These are phyloP conservation scores for Xylaria hypoxylon DNA, from an alignment of 2,329 filamentous ascomycete species.

Conservation along the genomic window DNA sequence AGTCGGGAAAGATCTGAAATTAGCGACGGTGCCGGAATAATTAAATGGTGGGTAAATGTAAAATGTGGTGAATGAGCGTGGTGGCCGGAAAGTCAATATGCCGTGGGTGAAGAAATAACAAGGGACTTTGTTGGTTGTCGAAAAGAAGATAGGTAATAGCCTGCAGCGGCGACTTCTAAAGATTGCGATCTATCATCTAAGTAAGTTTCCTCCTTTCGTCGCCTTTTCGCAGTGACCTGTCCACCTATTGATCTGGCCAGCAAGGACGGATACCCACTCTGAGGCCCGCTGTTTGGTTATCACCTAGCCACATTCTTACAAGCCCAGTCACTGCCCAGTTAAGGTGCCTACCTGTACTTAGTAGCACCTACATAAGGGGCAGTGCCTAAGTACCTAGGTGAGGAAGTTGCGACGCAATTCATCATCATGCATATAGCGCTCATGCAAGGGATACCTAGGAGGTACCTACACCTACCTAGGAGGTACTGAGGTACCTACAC, in stretches of 20 bases:
- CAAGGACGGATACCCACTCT: constrained; percentile 25
- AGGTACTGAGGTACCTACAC: background rate
- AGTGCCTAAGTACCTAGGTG: too few species aligned
- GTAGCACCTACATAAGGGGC: too few species aligned
- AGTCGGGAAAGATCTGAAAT: constrained; percentile 2
- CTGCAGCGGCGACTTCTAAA: constrained; percentile 25
- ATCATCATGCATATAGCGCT: constrained; percentile 1
- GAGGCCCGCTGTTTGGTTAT: constrained; percentile 2
- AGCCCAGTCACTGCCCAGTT: too few species aligned
- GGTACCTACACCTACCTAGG: background rate
- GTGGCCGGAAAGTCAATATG: constrained; percentile 26
- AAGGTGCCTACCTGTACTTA: too few species aligned
- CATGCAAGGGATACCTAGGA: background rate
- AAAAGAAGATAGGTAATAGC: constrained; percentile 30
- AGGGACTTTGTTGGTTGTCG: constrained; percentile 21
- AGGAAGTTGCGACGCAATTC: constrained; percentile 24
- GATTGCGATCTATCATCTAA: constrained; percentile 35
- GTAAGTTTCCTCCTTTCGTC: too few species aligned
- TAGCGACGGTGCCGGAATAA: constrained; percentile 9
- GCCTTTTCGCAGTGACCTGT: constrained; percentile 32
- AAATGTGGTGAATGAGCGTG: constrained; percentile 38
- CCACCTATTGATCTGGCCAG: constrained; percentile 40
- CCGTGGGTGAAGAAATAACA: constrained; percentile 25
- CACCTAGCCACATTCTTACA: background rate
- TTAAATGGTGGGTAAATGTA: constrained; percentile 20